Percentiles rank a stretch among this genome's conserved stretches.
Evolutionary conservation across 768 basidiomycete genomes (phyloP).

Genomic region (Xerocomus spinulosus): DNA sequence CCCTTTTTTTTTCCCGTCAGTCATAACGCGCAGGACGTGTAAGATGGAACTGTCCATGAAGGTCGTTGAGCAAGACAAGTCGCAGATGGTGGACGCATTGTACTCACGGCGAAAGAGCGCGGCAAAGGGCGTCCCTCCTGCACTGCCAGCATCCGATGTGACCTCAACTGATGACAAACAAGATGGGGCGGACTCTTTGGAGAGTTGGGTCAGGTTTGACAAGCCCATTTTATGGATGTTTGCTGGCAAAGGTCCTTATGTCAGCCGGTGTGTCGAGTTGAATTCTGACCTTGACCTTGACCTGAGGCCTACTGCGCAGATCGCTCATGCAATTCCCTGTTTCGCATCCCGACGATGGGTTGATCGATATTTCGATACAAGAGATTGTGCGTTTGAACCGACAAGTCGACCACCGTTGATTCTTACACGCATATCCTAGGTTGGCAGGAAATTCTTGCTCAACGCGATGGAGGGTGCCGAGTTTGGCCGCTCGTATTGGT

Average conservation of each 20-base stretch:
- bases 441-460: constrained; percentile 45
- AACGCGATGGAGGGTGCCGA: constrained; percentile 57
- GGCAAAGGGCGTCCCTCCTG: constrained; percentile 9
- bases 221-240: constrained; percentile 66
- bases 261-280: constrained; percentile 45
- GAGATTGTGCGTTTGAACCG: constrained; percentile 42
- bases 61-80: constrained; percentile 64
- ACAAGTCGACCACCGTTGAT: neutral
- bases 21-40: constrained; percentile 58
- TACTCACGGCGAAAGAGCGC: constrained; percentile 34
- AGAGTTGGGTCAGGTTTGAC: constrained; percentile 69
- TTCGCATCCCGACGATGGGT: constrained; percentile 72
- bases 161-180: constrained; percentile 9
- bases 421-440: constrained; percentile 14
- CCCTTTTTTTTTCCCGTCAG: constrained; percentile 30
- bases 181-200: constrained; percentile 33
- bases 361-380: constrained; percentile 69
- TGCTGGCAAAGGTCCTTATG: constrained; percentile 77
- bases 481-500: constrained; percentile 60
- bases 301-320: constrained; percentile 28
- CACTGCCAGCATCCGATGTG: constrained; percentile 11
- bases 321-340: constrained; percentile 84
- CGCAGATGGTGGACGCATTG: constrained; percentile 56
- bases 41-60: constrained; percentile 69
- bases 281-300: neutral